Base-by-base conservation (phyloP, 2,329 filamentous ascomycete genomes). In the Malbranchea cinnamomea region DNA sequence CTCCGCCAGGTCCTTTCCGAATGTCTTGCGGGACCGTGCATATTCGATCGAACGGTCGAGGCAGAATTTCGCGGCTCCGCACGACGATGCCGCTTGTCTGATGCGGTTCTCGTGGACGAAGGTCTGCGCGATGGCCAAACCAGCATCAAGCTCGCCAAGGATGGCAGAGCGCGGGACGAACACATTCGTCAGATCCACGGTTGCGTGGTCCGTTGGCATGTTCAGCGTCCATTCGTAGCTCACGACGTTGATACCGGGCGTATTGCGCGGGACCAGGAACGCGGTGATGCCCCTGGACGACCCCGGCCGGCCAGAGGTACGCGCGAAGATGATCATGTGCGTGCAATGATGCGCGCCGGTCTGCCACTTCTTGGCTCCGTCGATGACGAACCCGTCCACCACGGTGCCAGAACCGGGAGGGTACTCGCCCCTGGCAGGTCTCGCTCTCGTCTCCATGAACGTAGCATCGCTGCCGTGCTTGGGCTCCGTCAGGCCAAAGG, bases 81-180 rank as follows among this genome's bases (percentile, higher is more conserved):
- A 63, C 1, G 65, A 70, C 6, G 64, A 68, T 1, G 70, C 69
- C 2, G 71, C 71, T 52, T 76, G 70, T n/a, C 71, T 62, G 41
- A 75, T 69, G 25, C 71, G 63, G 47, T 75, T 75, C 43, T 76
- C 71, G 47, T 75, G 68, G 2, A 74, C 69, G 46, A 76, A 75
- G 2, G 70, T 70, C 52, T 75, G 71, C 1, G 71, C 71, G 28
- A 76, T 66, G 13, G 64, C 60, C 4, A 76, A 59, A 6, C 71
- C 70, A 24, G 60, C 54, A 37, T 68, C 63, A 6, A 65, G 40
- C 2, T 56, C 52, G 0, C 70, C 70, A 1, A 75, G 53, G 19
- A 73, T 52, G 2, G 65, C 56, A 12, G 56, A 59, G 9, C 55
- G 50, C 0, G 70, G 67, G 1, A 74, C 65, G 42, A 57, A 66